Evolutionary conservation across 2,329 filamentous ascomycete species (phyloP).

Genomic region (Penicillium sp.): DNA sequence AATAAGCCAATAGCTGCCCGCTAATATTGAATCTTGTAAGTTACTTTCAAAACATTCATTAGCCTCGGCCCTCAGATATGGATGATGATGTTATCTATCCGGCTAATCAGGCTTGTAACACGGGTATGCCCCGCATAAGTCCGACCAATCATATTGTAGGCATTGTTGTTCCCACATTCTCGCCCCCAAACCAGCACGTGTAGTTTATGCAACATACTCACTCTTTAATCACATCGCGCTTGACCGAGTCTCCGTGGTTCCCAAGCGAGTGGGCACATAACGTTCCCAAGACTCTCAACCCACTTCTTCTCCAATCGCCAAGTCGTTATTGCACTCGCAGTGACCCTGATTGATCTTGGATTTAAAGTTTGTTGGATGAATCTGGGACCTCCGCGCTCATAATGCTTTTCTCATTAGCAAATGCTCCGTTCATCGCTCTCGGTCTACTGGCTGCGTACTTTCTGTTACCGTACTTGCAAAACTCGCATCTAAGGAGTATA

Average conservation of each 20-base stretch:
- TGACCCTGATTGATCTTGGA: background rate
- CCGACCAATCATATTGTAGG: background rate
- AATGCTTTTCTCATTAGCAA: background rate
- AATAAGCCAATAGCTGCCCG: background rate
- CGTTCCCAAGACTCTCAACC: background rate
- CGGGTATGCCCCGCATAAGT: background rate
- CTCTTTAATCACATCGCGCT: background rate
- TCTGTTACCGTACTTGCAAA: slow-evolving; percentile 58
- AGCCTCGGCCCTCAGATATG: background rate
- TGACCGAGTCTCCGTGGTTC: background rate
- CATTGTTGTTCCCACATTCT: background rate
- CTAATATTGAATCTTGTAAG: background rate
- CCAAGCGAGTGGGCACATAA: background rate
- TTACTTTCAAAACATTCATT: background rate
- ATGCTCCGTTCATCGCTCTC: background rate
- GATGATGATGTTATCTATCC: background rate
- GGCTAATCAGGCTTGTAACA: background rate
- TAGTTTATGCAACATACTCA: background rate
- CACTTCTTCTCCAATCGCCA: background rate
- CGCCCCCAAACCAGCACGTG: background rate
- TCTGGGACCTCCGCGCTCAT: background rate
- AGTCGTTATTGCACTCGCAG: background rate
- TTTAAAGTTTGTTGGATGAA: background rate
- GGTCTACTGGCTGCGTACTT: slow-evolving; percentile 47
- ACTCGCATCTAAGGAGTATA: slow-evolving; percentile 52